Evolutionary conservation across 2,329 filamentous ascomycete species (phyloP).

Genomic region (Penicillium fuscoglaucum): DNA sequence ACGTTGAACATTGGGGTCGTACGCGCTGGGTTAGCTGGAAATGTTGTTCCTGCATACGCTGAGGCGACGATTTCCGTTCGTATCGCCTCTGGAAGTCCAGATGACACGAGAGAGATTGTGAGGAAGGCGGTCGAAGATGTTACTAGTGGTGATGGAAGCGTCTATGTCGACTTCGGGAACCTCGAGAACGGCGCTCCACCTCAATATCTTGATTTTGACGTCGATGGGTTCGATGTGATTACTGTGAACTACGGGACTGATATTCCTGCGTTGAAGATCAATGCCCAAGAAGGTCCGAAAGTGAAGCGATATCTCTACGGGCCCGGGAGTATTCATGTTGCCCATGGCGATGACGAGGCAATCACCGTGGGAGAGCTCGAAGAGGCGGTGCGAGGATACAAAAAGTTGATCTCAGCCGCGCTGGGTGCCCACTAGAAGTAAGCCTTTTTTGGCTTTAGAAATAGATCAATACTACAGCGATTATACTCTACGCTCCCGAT

Average conservation of each 20-base stretch:
- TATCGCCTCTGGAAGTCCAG: background rate
- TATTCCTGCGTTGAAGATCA: background rate
- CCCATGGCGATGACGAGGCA: background rate
- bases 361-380: background rate
- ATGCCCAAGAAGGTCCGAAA: background rate
- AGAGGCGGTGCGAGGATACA: background rate
- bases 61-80: background rate
- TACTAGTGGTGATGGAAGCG: background rate
- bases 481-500: background rate
- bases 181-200: background rate
- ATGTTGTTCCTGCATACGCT: background rate
- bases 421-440: background rate
- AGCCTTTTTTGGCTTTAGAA: background rate
- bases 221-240: background rate
- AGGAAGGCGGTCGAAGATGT: background rate
- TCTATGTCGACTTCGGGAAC: background rate
- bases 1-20: background rate
- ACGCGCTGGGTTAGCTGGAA: background rate
- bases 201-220: background rate
- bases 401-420: background rate
- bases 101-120: background rate
- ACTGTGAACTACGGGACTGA: constrained; percentile 1
- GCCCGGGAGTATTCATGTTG: background rate
- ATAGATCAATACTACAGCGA: background rate
- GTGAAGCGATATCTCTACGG: background rate